A percentile compares a stretch with the other conserved stretches of the same genome.
Evolutionary conservation across 2,329 filamentous ascomycete genomes (phyloP).

Genomic region (Cytospora piceae): DNA sequence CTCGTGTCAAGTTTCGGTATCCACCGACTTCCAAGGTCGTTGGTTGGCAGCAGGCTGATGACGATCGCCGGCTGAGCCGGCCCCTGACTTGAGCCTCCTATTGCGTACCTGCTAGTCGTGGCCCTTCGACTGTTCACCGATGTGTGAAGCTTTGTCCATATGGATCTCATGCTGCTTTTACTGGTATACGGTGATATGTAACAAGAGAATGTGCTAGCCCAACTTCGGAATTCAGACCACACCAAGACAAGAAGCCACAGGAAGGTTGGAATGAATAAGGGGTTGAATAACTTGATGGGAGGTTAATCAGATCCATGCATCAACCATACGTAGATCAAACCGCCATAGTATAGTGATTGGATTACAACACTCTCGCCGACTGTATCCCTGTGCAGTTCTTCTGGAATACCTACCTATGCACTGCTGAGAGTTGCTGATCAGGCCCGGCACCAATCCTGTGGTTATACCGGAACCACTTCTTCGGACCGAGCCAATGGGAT

Average conservation of each 20-base stretch:
- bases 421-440: neutral
- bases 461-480: neutral
- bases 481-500: neutral
- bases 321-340: neutral
- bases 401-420: neutral
- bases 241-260: neutral
- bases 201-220: neutral
- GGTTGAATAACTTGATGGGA: neutral
- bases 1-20: neutral
- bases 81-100: neutral
- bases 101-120: neutral
- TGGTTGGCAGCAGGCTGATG: neutral
- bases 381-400: constrained; percentile 1
- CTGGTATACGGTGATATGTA: neutral
- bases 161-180: neutral
- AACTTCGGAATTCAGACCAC: neutral
- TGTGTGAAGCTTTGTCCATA: neutral
- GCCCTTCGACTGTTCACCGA: neutral
- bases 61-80: neutral
- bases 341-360: neutral
- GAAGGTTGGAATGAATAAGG: neutral
- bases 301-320: neutral
- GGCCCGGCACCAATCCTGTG: neutral
- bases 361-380: neutral
- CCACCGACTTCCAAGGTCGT: neutral